Evolutionary conservation across 2,329 filamentous ascomycete species (phyloP).

Genomic region (Penicillium janthinellum): DNA sequence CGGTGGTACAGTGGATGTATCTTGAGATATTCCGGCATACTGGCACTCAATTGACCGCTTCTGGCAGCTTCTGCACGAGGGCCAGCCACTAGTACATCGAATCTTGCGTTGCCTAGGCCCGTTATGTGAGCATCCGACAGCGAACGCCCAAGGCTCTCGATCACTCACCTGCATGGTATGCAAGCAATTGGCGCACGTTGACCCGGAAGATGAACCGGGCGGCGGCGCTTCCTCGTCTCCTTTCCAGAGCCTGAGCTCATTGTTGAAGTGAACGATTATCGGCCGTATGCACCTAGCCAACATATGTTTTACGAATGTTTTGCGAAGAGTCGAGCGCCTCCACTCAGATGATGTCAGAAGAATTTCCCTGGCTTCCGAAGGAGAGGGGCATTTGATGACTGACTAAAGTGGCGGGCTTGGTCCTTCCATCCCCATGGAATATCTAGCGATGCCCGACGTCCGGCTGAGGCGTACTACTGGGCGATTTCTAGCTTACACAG

Average conservation of each 20-base stretch:
- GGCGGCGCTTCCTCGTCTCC: constrained; percentile 3
- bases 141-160: no score
- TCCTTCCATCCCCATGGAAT: no score
- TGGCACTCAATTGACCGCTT: constrained; percentile 1
- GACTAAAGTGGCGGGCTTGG: no score
- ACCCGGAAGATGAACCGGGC: constrained; percentile 3
- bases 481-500: no score
- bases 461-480: no score
- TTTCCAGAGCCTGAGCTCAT: not conserved
- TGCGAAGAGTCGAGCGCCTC: no score
- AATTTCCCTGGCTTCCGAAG: no score
- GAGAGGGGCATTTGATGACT: no score
- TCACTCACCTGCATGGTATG: constrained; percentile 3
- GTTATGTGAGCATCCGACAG: not conserved
- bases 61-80: constrained; percentile 1
- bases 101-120: constrained; percentile 4
- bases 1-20: not conserved
- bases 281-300: no score
- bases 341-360: no score
- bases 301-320: no score
- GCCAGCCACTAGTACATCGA: constrained; percentile 7
- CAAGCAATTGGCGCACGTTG: constrained; percentile 8
- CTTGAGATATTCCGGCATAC: constrained; percentile 3
- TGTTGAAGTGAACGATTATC: not conserved
- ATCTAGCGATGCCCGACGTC: no score